These are phyloP conservation scores for Beauveria medogensis DNA, from an alignment of 2,329 filamentous ascomycete species.

Conservation along the genomic window DNA sequence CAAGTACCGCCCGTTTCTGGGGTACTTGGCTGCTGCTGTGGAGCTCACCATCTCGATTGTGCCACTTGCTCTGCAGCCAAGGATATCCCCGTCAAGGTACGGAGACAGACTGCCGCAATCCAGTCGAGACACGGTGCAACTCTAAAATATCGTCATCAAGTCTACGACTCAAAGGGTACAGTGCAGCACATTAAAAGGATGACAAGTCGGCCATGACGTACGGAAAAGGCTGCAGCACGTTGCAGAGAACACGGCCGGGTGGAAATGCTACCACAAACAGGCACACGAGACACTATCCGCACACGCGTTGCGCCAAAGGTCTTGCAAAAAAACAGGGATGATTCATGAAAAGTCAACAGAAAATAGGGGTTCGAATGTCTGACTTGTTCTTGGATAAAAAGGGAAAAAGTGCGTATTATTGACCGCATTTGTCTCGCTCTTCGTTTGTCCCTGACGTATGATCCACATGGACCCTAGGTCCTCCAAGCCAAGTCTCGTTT, in stretches of 20 bases:
- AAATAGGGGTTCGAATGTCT: not conserved
- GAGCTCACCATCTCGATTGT: constrained; percentile 5
- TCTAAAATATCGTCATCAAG: too few species aligned
- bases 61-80: not conserved
- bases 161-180: too few species aligned
- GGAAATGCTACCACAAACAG: not conserved
- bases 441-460: not conserved
- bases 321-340: not conserved
- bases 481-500: not conserved
- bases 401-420: not conserved
- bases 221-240: not conserved
- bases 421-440: not conserved
- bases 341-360: not conserved
- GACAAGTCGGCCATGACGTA: too few species aligned
- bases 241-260: not conserved
- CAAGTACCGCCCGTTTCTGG: not conserved
- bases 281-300: not conserved
- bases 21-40: not conserved
- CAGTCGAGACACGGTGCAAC: not conserved
- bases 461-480: not conserved
- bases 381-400: not conserved
- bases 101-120: not conserved
- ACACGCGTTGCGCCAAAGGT: too few species aligned
- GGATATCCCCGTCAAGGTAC: not conserved
- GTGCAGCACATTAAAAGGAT: too few species aligned